phyloP scores from a whole-genome alignment of 2,329 filamentous ascomycete species.

The Exserohilum turcica region DNA sequence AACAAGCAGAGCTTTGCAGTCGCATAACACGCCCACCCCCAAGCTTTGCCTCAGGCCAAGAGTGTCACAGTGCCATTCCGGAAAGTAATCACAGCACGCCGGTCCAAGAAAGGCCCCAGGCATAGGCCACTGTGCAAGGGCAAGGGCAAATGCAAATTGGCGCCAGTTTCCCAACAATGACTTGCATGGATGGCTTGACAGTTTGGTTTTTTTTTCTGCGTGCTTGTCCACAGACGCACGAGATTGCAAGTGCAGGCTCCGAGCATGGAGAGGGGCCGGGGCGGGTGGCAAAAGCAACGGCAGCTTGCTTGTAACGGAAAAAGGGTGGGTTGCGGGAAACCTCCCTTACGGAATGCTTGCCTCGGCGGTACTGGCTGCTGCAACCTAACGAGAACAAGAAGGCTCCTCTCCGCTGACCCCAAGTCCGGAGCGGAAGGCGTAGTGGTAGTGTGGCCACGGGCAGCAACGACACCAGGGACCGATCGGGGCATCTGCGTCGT shows the following conservation, averaged over 20 bases:
- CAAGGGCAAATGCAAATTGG: neutral
- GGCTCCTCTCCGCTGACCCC: conserved; percentile 1
- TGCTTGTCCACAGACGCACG: neutral
- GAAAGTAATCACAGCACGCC: no score
- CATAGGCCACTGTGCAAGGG: neutral
- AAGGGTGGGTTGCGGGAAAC: conserved; percentile 1
- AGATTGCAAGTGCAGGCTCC: conserved; percentile 12
- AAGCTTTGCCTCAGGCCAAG: neutral
- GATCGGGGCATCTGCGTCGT: neutral
- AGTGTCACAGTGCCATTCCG: neutral
- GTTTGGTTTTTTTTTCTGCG: neutral
- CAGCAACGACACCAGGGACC: no score
- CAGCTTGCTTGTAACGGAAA: neutral
- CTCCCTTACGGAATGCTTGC: conserved; percentile 1
- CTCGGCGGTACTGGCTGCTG: conserved; percentile 13
- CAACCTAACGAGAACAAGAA: neutral
- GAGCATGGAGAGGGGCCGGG: conserved; percentile 15
- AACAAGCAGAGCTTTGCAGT: neutral
- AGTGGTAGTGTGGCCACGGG: neutral
- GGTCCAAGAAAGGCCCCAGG: no score
- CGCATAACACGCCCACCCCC: no score
- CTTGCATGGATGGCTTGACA: conserved; percentile 15
- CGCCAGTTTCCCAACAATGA: conserved; percentile 8
- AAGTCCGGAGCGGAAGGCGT: conserved; percentile 5
- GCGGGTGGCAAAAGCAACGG: conserved; percentile 12